Conservation (phyloP, 768 basidiomycete species). For the Trichaptum fuscoviolaceum region DNA sequence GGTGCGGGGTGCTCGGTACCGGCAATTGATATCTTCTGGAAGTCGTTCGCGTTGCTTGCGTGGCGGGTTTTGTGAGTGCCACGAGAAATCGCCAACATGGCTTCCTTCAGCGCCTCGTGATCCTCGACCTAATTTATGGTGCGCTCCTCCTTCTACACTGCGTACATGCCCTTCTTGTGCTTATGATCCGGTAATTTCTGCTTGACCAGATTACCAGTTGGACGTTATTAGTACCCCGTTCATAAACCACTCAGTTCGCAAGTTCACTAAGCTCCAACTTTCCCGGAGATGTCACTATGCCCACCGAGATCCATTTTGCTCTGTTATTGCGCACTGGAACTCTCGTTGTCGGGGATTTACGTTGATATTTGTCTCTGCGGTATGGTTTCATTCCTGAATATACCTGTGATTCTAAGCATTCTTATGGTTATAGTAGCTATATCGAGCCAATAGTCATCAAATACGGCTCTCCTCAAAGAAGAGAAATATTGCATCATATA, state of each 20-base stretch:
- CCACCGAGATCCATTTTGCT: neutral
- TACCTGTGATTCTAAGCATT: neutral
- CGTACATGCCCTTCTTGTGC: neutral
- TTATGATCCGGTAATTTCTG: neutral
- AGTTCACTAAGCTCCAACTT: neutral
- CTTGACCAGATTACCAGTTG: neutral
- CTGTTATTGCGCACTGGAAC: neutral
- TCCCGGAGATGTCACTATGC: neutral
- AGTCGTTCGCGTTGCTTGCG: neutral
- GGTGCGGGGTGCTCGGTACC: neutral
- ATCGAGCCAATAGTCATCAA: neutral
- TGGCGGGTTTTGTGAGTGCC: neutral
- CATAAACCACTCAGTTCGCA: neutral
- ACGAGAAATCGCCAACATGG: neutral
- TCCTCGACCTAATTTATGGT: neutral
- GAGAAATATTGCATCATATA: neutral
- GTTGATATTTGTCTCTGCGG: too few relatives aligned
- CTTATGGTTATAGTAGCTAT: neutral
- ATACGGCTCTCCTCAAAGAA: neutral
- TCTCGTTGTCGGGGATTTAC: too few relatives aligned
- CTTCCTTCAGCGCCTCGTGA: neutral
- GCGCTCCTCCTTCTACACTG: neutral
- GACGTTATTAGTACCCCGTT: neutral
- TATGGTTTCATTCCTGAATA: neutral
- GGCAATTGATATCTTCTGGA: neutral